Evolutionary conservation across 148 eudicot genomes (phyloP).

Genomic region (Camellia lanceoleosa): DNA sequence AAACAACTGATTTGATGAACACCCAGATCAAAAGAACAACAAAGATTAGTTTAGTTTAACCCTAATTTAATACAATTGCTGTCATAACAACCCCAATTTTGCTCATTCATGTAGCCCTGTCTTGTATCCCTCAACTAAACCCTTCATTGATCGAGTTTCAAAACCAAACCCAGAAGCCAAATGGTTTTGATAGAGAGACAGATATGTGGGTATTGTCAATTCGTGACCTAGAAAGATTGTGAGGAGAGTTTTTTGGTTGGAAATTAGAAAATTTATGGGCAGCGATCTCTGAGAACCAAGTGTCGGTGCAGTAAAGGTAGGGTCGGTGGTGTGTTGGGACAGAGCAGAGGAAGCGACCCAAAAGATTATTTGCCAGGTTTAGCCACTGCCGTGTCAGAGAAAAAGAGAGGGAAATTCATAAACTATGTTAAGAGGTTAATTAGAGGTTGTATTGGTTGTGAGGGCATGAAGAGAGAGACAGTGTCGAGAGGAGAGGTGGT

Average conservation of each 20-base stretch:
- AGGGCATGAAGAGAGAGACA: slow-evolving; percentile 17
- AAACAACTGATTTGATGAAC: too few relatives aligned
- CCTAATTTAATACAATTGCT: not conserved
- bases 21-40: too few relatives aligned
- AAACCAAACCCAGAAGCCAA: not conserved
- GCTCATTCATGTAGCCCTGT: not conserved
- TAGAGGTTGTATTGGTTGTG: slow-evolving; percentile 32
- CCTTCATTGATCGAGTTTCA: not conserved
- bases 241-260: not conserved
- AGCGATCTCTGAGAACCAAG: slow-evolving; percentile 45
- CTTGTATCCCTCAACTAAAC: not conserved
- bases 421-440: slow-evolving; percentile 46
- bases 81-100: not conserved
- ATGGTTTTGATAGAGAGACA: not conserved
- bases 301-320: slow-evolving; percentile 39
- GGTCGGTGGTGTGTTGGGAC: slow-evolving; percentile 31
- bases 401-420: slow-evolving; percentile 43
- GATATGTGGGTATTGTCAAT: slow-evolving; percentile 1
- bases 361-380: slow-evolving; percentile 45
- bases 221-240: not conserved
- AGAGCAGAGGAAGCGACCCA: slow-evolving; percentile 37
- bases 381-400: slow-evolving; percentile 51
- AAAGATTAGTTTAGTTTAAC: too few relatives aligned
- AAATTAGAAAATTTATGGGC: slow-evolving; percentile 27
- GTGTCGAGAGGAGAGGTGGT: too few relatives aligned